Percentiles rank a stretch among this genome's conserved stretches.
Conservation (phyloP, 2,329 filamentous ascomycete genomes). For the Aspergillus hortae region DNA sequence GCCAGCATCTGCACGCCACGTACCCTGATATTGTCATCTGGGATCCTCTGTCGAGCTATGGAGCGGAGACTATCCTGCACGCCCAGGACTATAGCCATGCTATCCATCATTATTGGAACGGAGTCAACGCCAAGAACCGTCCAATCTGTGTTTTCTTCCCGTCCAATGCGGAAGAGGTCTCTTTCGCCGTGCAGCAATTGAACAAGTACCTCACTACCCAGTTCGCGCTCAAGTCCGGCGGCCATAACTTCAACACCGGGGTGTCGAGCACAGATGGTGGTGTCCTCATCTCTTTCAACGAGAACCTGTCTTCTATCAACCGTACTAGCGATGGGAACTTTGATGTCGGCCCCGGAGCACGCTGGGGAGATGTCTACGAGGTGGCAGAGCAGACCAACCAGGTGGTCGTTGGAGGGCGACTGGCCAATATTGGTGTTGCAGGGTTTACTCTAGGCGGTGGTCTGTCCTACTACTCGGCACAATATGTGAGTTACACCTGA, state of each 20-base stretch:
- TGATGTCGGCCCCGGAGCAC: conserved; percentile 11
- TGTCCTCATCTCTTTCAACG: conserved; percentile 9
- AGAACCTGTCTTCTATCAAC: conserved; percentile 7
- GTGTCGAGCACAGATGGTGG: conserved; percentile 8
- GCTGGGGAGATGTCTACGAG: conserved; percentile 11
- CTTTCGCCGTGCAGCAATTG: conserved; percentile 7
- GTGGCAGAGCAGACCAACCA: conserved; percentile 8
- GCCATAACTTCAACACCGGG: conserved; percentile 10
- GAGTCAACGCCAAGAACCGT: conserved; percentile 8
- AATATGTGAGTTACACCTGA: conserved; percentile 5
- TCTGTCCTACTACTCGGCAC: conserved; percentile 12
- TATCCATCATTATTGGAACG: conserved; percentile 9
- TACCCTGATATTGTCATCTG: neutral
- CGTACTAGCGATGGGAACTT: conserved; percentile 8
- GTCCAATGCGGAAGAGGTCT: conserved; percentile 8
- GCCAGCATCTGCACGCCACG: neutral
- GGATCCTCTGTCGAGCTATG: neutral
- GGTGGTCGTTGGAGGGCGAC: conserved; percentile 8
- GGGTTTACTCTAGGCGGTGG: conserved; percentile 9
- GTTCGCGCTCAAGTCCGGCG: conserved; percentile 9
- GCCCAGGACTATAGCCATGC: neutral
- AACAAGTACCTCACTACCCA: conserved; percentile 1
- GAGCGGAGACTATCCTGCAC: neutral
- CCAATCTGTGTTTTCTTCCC: conserved; percentile 11
- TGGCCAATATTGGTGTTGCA: conserved; percentile 10